A percentile compares a stretch with the other conserved stretches of the same genome.
These are phyloP conservation scores for Clarireedia sp. DNA, from an alignment of 2,329 filamentous ascomycete genomes.

Conservation along the genomic window DNA sequence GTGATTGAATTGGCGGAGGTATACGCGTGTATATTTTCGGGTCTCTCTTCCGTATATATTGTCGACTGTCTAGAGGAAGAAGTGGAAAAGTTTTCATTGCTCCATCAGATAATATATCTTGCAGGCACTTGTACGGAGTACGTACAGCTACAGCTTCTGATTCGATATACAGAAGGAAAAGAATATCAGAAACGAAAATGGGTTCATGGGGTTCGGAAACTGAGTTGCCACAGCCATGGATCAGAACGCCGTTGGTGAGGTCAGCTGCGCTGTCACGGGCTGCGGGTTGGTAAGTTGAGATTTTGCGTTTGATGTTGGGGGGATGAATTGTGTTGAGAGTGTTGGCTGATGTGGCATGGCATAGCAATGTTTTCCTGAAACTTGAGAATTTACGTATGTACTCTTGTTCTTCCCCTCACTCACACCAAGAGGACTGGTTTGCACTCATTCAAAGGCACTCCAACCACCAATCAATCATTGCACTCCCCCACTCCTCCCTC, in stretches of 20 bases:
- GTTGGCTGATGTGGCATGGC: neutral
- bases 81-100: no score
- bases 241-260: conserved; percentile 21
- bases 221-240: conserved; percentile 16
- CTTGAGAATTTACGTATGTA: conserved; percentile 47
- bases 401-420: neutral
- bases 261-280: conserved; percentile 20
- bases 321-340: neutral
- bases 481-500: neutral
- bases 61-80: no score
- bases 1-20: no score
- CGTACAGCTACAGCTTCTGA: no score
- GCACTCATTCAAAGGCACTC: conserved; percentile 38
- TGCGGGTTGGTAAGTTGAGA: conserved; percentile 22
- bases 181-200: neutral
- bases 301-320: neutral
- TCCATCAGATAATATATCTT: no score
- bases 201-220: neutral
- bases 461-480: conserved; percentile 28
- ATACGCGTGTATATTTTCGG: no score
- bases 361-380: conserved; percentile 64
- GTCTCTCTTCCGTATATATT: no score
- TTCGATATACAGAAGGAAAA: no score
- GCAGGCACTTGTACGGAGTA: no score
- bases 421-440: neutral